A percentile compares a stretch with the other conserved stretches of the same genome.
Conservation (phyloP, 768 basidiomycete genomes). For the Lactarius sp. region DNA sequence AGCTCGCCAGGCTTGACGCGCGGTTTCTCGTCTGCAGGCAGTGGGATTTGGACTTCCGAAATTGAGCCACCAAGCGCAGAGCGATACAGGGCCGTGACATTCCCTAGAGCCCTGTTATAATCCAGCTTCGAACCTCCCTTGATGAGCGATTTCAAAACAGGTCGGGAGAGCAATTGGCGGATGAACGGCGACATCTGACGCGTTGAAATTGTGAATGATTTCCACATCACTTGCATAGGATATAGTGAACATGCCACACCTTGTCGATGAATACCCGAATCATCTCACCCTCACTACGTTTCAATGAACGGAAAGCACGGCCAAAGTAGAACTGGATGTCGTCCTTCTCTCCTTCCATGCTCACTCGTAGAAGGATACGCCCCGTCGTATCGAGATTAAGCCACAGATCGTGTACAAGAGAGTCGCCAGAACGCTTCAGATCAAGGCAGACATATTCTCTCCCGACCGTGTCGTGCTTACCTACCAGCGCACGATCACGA, state of each 20-base stretch:
- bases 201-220: background rate
- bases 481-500: constrained; percentile 82
- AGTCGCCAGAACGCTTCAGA: constrained; percentile 81
- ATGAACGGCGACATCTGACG: constrained; percentile 90
- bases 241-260: constrained; percentile 40
- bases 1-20: constrained; percentile 72
- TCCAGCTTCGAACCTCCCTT: constrained; percentile 63
- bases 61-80: constrained; percentile 60
- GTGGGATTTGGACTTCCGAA: constrained; percentile 71
- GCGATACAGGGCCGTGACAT: constrained; percentile 75
- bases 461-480: constrained; percentile 91
- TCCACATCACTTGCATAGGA: background rate
- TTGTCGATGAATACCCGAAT: constrained; percentile 95
- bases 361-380: constrained; percentile 79
- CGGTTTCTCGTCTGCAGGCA: constrained; percentile 69
- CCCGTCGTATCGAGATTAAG: constrained; percentile 85
- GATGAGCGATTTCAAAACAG: constrained; percentile 69
- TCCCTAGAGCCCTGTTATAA: constrained; percentile 86
- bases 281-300: constrained; percentile 94
- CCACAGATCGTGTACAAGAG: constrained; percentile 87
- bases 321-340: constrained; percentile 98
- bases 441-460: constrained; percentile 91
- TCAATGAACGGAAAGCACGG: constrained; percentile 87
- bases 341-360: constrained; percentile 99
- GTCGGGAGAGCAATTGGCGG: constrained; percentile 70